Conservation (phyloP, 75 land plant species). For the Gnetum montanum region DNA sequence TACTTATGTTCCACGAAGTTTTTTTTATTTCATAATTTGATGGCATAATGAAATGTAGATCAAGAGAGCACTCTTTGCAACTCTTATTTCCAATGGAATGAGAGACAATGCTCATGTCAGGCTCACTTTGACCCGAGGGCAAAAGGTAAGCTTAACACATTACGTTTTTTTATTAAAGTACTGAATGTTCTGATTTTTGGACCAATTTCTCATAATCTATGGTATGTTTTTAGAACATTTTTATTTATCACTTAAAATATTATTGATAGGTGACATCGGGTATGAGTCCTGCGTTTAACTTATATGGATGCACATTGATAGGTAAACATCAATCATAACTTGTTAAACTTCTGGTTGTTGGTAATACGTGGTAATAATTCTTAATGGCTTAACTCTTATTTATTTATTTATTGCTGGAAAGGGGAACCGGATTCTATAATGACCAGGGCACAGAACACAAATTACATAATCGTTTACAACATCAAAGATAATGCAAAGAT, state of each 20-base stretch:
- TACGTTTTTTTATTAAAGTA: not conserved
- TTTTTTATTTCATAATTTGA: not conserved
- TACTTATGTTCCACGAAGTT: too few relatives aligned
- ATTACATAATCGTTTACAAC: too few relatives aligned
- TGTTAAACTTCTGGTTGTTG: too few relatives aligned
- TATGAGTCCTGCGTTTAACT: conserved; percentile 94
- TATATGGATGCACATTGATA: conserved; percentile 89
- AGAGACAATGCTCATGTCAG: conserved; percentile 79
- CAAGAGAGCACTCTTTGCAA: conserved; percentile 74
- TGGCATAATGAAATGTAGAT: conserved; percentile 38
- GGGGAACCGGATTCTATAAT: too few relatives aligned
- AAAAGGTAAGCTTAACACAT: conserved; percentile 50
- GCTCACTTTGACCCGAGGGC: conserved; percentile 86
- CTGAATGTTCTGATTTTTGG: too few relatives aligned
- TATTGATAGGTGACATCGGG: conserved; percentile 97
- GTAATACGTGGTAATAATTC: not conserved
- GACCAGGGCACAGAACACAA: too few relatives aligned
- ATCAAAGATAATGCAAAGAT: too few relatives aligned
- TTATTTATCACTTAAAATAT: too few relatives aligned
- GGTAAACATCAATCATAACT: too few relatives aligned
- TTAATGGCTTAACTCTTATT: not conserved
- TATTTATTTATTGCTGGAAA: too few relatives aligned
- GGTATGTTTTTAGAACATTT: not conserved
- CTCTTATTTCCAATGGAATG: conserved; percentile 89
- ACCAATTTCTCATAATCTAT: not conserved